Base-by-base conservation (phyloP, 371 early-diverging fungal genomes). In the Mortierella sp. region DNA sequence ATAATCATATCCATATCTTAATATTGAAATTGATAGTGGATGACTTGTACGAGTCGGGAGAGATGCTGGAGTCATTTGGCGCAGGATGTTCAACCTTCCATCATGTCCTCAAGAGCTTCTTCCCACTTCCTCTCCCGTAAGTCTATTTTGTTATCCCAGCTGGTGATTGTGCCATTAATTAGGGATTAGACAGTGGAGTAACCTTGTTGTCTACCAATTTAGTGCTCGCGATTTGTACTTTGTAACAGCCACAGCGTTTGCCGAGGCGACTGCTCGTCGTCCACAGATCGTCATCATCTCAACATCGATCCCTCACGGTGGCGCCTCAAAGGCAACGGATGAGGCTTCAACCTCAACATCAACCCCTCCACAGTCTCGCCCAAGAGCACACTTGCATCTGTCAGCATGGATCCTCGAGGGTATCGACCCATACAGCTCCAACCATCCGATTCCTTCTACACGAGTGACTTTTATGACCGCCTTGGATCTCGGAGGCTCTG, bases 341-440 rank as follows among this genome's bases (percentile, higher is more conserved):
- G 78, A 79, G 1, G 70, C 90, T n/a, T 88, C 90, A 54, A 78
- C 90, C 0, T 86, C 90, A 48, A 88, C 85, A 1, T 80, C 91
- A 4, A 74, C 90, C 11, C 88, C 87, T 11, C 8, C 83, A 6
- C 81, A 84, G 38, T 72, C 77, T 3, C 91, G 90, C 38, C 91
- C 90, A 0, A 71, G 83, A 24, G 92, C 88, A 2, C 87, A 87
- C 10, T 51, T 92, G 16, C 89, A 88, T 60, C 72, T 93, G 18
- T 91, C 91, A 27, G 93, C 91, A 10, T 93, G 93, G 93, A 90
- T 93, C 14, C 74, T 93, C 21, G 93, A 92, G 55, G 79, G 90
- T 0, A 89, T 93, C 18, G 93, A 93, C 41, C 93, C 93, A 1
- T 93, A 93, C 58, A 92, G 90, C 1, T 90, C 93, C 11, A 92